Conservation (phyloP, 441 rosid species). For the Pelargonium fulgidum region DNA sequence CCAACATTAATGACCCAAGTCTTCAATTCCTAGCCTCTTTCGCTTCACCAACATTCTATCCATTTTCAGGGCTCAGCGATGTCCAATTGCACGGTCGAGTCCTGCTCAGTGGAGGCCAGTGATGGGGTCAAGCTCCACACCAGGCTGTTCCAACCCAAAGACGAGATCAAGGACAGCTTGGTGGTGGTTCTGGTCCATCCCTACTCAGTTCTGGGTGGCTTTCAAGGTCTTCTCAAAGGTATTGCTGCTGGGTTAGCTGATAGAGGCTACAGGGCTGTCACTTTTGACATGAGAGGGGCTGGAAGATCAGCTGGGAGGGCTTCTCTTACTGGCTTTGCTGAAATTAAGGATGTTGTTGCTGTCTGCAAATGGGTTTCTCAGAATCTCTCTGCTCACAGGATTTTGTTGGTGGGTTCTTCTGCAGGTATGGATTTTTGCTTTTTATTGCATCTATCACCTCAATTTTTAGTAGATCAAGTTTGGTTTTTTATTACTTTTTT, state of each 20-base stretch:
- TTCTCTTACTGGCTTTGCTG: constrained; percentile 78
- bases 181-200: constrained; percentile 83
- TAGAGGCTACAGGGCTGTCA: constrained; percentile 55
- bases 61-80: constrained; percentile 20
- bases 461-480: neutral
- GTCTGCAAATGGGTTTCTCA: constrained; percentile 68
- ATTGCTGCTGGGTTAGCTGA: constrained; percentile 58
- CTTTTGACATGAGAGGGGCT: constrained; percentile 94
- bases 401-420: constrained; percentile 83
- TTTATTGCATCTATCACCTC: neutral
- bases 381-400: constrained; percentile 43
- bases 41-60: neutral
- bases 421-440: constrained; percentile 43
- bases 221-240: constrained; percentile 66
- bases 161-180: constrained; percentile 26
- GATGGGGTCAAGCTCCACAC: constrained; percentile 60
- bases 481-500: constrained; percentile 7
- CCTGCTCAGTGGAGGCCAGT: constrained; percentile 45
- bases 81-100: constrained; percentile 50
- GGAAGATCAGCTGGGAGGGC: constrained; percentile 76
- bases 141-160: constrained; percentile 53
- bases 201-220: constrained; percentile 74
- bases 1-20: no score
- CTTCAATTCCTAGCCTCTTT: no score
- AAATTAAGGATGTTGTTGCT: constrained; percentile 73